Conservation (phyloP, 106 monocot species). For the Agapanthus africanus region DNA sequence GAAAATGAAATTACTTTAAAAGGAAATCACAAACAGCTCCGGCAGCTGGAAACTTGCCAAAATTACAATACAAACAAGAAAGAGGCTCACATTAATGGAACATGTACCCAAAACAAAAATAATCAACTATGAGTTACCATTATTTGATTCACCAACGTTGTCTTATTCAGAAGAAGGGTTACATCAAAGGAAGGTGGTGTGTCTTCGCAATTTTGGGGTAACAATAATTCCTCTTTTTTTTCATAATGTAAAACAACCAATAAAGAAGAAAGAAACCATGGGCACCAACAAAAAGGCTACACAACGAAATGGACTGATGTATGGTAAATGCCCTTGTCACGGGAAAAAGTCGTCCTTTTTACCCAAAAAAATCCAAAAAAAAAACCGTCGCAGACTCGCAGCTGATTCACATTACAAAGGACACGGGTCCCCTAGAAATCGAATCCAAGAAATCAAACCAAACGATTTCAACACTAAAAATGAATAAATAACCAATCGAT, state of each 20-base stretch:
- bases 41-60: not conserved
- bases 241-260: not conserved
- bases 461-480: not conserved
- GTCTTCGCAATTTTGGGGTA: not conserved
- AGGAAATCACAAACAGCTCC: not conserved
- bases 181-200: not conserved
- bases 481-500: not conserved
- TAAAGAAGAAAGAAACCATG: not conserved
- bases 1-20: not conserved
- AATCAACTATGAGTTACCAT: not conserved
- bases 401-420: too few relatives aligned
- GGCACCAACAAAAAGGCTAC: not conserved
- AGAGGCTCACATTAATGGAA: not conserved
- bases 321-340: too few relatives aligned
- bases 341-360: not conserved
- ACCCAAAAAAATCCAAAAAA: not conserved
- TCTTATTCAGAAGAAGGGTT: not conserved
- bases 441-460: not conserved
- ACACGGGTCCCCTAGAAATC: not conserved
- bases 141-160: slow-evolving; percentile 8
- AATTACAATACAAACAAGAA: not conserved
- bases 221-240: too few relatives aligned
- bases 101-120: not conserved
- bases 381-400: not conserved
- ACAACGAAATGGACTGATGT: too few relatives aligned